Conservation (phyloP, 495 filamentous ascomycete species). For the Annulohypoxylon moriforme region DNA sequence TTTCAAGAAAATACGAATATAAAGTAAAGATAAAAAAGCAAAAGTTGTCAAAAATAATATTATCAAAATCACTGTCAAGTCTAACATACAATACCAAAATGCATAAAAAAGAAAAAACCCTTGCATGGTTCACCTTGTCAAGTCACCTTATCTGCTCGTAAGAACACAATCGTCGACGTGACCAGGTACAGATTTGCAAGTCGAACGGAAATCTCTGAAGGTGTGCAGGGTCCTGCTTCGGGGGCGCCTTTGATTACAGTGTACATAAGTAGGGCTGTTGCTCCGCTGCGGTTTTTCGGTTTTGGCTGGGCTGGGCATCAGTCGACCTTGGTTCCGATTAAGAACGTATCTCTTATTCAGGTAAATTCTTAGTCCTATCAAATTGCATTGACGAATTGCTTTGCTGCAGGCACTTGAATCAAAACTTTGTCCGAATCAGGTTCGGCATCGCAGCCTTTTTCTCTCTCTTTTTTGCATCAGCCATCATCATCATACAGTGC, state of each 20-base stretch:
- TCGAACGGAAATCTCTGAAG: conserved; percentile 19
- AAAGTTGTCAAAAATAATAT: background rate
- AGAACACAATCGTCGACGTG: conserved; percentile 1
- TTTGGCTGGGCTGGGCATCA: conserved; percentile 33
- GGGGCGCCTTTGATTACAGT: conserved; percentile 35
- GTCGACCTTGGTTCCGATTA: conserved; percentile 10
- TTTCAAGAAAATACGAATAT: no score
- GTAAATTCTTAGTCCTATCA: conserved; percentile 2
- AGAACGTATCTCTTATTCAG: conserved; percentile 6
- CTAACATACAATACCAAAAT: background rate
- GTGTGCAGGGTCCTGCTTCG: conserved; percentile 30
- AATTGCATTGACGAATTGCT: conserved; percentile 34
- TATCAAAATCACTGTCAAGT: background rate
- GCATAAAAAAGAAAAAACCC: background rate
- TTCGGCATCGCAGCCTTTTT: conserved; percentile 22
- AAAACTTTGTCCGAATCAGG: conserved; percentile 30
- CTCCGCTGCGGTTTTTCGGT: conserved; percentile 30
- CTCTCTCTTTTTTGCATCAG: background rate
- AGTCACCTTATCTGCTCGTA: conserved; percentile 9
- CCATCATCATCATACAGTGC: conserved; percentile 17
- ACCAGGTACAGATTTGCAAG: background rate
- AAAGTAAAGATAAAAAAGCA: background rate
- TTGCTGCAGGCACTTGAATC: conserved; percentile 9
- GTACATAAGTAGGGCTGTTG: conserved; percentile 33
- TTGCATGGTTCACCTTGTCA: conserved; percentile 5